Base-by-base conservation (phyloP, 768 basidiomycete species). In the Termitomyces sp. region DNA sequence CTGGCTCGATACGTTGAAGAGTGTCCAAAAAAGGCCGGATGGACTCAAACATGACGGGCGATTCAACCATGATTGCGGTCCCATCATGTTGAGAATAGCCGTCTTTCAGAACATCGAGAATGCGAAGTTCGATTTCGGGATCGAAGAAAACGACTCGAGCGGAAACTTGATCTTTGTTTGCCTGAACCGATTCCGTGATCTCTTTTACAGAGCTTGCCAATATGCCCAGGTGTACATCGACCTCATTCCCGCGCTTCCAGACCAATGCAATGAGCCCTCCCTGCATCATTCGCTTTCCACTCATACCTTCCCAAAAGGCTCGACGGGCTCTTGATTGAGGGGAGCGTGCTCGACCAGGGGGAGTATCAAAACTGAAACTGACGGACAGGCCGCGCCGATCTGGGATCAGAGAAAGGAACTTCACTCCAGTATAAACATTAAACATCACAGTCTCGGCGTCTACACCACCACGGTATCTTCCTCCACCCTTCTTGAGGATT, bases 21-120 rank as follows among this genome's bases (percentile, higher is more conserved):
- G 80, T 76, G 54, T 85, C 76, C 13, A 90, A 72, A 70, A 89
- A 89, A 0, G 88, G 88, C 7, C 84, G 73, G 32, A 86, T 78
- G 0, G 84, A 73, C 56, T 87, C 87, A 56, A 79, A 88, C 79
- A 89, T 79, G 53, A 89, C 79, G 0, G 80, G 76, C 0, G 80
- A 75, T 56, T 89, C 87, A 13, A 89, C 68, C 22, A 89, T 68
- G 2, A 86, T 49, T 46, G 57, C 69, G 7, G 56, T 63, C 58
- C 71, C 65, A 41, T 47, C 29, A 33, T 58, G 20, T 7, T 53
- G 49, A 15, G 29, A 23, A 22, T 66, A 50, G 1, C 45, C 56
- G 13, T 65, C 61, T 41, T 64, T 63, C 18, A 71, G 63, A 1
- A 55, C 56, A 50, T 63, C 61, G 46, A 80, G 56, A 41, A 75